These are phyloP conservation scores for Boletus sp. DNA, from an alignment of 768 basidiomycete species.

Conservation along the genomic window DNA sequence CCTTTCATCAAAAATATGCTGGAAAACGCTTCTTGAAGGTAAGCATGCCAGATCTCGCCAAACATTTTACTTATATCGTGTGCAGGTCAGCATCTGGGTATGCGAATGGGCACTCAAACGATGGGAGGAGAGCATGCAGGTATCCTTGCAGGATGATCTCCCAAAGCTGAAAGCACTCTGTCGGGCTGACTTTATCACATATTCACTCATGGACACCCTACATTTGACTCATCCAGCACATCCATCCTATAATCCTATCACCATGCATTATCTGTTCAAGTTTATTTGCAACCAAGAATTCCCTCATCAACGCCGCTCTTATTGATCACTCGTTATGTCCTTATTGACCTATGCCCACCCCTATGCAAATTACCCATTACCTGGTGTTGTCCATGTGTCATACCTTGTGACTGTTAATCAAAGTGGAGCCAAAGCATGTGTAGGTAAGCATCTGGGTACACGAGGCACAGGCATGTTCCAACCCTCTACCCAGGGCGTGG, in stretches of 20 bases:
- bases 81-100: not conserved
- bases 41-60: conserved; percentile 7
- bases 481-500: too few relatives aligned
- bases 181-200: conserved; percentile 22
- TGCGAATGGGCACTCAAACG: conserved; percentile 80
- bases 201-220: conserved; percentile 18
- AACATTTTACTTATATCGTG: not conserved
- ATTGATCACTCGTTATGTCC: conserved; percentile 23
- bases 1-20: conserved; percentile 79
- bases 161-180: too few relatives aligned
- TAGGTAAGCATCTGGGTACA: too few relatives aligned
- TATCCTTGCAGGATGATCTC: too few relatives aligned
- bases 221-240: conserved; percentile 15
- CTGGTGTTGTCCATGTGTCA: not conserved
- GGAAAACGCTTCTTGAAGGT: conserved; percentile 85
- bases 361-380: conserved; percentile 4
- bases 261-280: conserved; percentile 22
- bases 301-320: conserved; percentile 17
- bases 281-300: conserved; percentile 29
- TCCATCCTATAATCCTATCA: conserved; percentile 20
- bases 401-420: too few relatives aligned
- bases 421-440: too few relatives aligned
- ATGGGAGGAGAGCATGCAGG: conserved; percentile 52
- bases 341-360: conserved; percentile 10
- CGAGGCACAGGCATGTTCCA: too few relatives aligned